phyloP scores from a whole-genome alignment of 1,284 basidiomycete genomes.

The Termitomyces sp. region DNA sequence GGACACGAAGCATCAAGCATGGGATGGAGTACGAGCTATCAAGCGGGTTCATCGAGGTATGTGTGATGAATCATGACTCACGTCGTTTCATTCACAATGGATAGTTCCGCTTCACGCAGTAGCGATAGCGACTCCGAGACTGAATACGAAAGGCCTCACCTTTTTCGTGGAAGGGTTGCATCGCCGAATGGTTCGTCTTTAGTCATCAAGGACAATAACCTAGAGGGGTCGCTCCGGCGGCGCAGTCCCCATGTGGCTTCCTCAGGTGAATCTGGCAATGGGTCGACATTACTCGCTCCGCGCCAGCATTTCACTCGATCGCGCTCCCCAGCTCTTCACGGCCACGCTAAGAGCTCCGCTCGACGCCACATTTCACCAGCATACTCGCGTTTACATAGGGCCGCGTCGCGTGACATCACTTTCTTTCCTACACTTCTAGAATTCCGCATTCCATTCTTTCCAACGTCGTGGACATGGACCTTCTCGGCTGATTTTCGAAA shows the following conservation, averaged over 20 bases:
- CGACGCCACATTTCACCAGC: slow-evolving; percentile 27
- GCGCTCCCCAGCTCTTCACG: slow-evolving; percentile 43
- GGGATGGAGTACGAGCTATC: slow-evolving; percentile 82
- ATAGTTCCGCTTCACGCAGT: slow-evolving; percentile 43
- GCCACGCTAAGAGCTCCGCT: slow-evolving; percentile 26
- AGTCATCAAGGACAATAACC: slow-evolving; percentile 8
- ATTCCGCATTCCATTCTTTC: slow-evolving; percentile 36
- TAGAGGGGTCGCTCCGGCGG: slow-evolving; percentile 19
- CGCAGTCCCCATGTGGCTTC: slow-evolving; percentile 29
- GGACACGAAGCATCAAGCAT: slow-evolving; percentile 23
- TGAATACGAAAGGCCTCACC: slow-evolving; percentile 34
- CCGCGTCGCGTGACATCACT: slow-evolving; percentile 30
- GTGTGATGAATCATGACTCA: slow-evolving; percentile 9
- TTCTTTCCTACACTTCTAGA: slow-evolving; percentile 42
- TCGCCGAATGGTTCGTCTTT: slow-evolving; percentile 17
- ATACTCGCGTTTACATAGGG: slow-evolving; percentile 23
- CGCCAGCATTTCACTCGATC: slow-evolving; percentile 50
- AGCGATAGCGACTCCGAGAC: slow-evolving; percentile 46
- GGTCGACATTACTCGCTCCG: slow-evolving; percentile 15
- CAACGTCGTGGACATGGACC: slow-evolving; percentile 32
- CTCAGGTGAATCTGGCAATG: slow-evolving; percentile 29
- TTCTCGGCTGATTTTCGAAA: slow-evolving; percentile 53
- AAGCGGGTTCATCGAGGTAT: slow-evolving; percentile 73
- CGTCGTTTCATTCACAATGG: slow-evolving; percentile 3
- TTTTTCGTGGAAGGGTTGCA: slow-evolving; percentile 35